phyloP scores from a whole-genome alignment of 495 filamentous ascomycete species.

The Aspergillus funiculosus region DNA sequence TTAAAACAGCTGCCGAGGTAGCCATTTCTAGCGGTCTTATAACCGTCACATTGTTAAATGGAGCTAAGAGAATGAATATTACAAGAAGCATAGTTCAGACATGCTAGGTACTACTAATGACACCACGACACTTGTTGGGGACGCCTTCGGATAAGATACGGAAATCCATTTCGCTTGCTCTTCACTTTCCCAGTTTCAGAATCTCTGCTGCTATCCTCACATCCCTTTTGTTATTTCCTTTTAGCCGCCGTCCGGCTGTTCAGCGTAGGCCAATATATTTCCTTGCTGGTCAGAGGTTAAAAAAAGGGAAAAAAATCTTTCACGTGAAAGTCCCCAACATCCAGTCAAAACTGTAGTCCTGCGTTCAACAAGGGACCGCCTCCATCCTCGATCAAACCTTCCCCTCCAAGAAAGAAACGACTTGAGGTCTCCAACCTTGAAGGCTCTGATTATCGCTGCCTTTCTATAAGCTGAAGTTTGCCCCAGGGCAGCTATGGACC shows the following conservation, averaged over 20 bases:
- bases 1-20: too few species aligned
- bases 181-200: neutral
- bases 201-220: neutral
- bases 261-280: too few species aligned
- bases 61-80: too few species aligned
- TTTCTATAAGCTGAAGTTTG: neutral
- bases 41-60: too few species aligned
- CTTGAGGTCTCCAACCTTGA: neutral
- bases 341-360: neutral
- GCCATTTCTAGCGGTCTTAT: too few species aligned
- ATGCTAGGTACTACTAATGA: too few species aligned
- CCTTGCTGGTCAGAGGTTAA: neutral
- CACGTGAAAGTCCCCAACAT: slow-evolving; percentile 11
- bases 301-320: slow-evolving; percentile 4
- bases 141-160: too few species aligned
- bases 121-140: too few species aligned
- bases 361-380: slow-evolving; percentile 7
- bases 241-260: slow-evolving; percentile 4
- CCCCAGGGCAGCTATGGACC: slow-evolving; percentile 21
- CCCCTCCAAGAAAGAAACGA: neutral
- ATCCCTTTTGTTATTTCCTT: neutral
- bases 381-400: neutral
- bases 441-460: slow-evolving; percentile 1
- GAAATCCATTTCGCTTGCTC: too few species aligned
- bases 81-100: too few species aligned